Conservation (phyloP, 108 stramenopile genomes). For the Nitzschia palea region DNA sequence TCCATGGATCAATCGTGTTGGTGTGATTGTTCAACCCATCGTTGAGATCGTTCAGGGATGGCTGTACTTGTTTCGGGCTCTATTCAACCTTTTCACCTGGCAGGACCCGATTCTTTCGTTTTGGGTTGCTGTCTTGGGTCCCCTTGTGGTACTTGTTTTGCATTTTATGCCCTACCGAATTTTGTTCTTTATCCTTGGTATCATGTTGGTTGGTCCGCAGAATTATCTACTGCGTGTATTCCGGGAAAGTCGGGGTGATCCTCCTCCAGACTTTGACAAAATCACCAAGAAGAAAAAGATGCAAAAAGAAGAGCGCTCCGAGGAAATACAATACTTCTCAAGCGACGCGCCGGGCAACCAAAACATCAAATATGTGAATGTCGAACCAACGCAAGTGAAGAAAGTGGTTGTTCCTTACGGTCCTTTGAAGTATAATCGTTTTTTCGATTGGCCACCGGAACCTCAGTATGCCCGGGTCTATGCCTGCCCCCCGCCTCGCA, state of each 20-base stretch:
- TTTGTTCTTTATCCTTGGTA: conserved; percentile 46
- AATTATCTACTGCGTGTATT: conserved; percentile 31
- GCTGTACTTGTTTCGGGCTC: conserved; percentile 39
- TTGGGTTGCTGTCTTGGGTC: conserved; percentile 48
- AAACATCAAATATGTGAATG: conserved; percentile 28
- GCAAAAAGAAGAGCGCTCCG: conserved; percentile 18
- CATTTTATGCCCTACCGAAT: conserved; percentile 65
- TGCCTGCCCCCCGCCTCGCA: conserved; percentile 25
- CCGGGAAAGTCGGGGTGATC: conserved; percentile 26
- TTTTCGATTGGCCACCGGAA: conserved; percentile 81
- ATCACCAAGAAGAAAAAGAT: conserved; percentile 27
- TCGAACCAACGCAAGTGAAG: conserved; percentile 45
- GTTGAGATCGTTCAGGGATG: conserved; percentile 34
- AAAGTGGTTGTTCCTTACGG: conserved; percentile 63
- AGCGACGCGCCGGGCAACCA: conserved; percentile 43
- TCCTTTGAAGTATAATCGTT: conserved; percentile 54
- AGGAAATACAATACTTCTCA: conserved; percentile 34
- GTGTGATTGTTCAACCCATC: conserved; percentile 37
- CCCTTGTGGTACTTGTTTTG: conserved; percentile 37
- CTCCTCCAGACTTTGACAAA: conserved; percentile 32
- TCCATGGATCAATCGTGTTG: conserved; percentile 52
- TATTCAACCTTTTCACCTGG: conserved; percentile 75
- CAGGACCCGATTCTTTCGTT: conserved; percentile 68
- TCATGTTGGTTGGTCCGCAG: conserved; percentile 58
- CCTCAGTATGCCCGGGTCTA: conserved; percentile 44